Conservation (phyloP, 2,329 filamentous ascomycete species). For the Alternaria angustiovoidea region DNA sequence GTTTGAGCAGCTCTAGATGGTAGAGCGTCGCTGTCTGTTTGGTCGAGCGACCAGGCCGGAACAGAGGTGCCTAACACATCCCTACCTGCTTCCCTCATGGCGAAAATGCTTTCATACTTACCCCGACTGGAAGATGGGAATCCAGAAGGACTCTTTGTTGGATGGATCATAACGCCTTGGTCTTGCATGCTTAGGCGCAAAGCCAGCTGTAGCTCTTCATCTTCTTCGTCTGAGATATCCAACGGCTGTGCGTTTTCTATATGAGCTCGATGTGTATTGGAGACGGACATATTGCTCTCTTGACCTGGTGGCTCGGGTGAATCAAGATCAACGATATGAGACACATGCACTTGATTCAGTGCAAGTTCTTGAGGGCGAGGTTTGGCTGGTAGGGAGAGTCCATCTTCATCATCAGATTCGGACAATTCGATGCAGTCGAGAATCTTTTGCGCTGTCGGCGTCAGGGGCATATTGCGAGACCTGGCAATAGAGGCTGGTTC, state of each 20-base stretch:
- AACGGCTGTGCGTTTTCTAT: background rate
- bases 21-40: background rate
- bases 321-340: background rate
- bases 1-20: background rate
- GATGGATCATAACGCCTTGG: background rate
- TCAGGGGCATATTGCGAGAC: background rate
- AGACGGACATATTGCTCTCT: background rate
- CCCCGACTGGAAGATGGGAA: background rate
- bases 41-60: slow-evolving; percentile 11
- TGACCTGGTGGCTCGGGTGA: background rate
- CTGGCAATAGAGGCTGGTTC: background rate
- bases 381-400: background rate
- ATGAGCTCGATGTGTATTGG: background rate
- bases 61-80: slow-evolving; percentile 2
- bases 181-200: slow-evolving; percentile 23
- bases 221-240: slow-evolving; percentile 5
- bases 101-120: slow-evolving; percentile 8
- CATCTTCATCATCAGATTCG: slow-evolving; percentile 18
- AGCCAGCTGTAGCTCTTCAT: slow-evolving; percentile 17
- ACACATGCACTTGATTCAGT: background rate
- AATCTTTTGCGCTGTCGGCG: background rate
- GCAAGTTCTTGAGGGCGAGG: background rate
- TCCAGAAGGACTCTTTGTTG: background rate
- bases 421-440: slow-evolving; percentile 17
- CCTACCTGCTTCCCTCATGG: slow-evolving; percentile 12